Conservation (phyloP, 2,329 filamentous ascomycete species). For the Ciborinia camelliae region DNA sequence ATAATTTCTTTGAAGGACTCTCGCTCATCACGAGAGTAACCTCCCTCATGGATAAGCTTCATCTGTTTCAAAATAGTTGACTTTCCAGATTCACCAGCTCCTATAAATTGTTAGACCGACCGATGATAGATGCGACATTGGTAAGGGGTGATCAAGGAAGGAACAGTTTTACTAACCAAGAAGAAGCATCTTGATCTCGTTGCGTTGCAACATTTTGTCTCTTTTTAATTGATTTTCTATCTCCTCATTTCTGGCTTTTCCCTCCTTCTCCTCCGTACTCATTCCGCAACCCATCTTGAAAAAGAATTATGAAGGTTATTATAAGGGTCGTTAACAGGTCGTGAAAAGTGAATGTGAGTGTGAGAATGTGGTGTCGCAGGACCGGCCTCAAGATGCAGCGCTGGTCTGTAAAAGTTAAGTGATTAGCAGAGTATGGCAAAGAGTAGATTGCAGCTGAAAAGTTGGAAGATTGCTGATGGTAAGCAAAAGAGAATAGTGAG, state of each 20-base stretch:
- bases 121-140: neutral
- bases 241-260: constrained; percentile 99
- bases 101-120: constrained; percentile 23
- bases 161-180: constrained; percentile 65
- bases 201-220: constrained; percentile 97
- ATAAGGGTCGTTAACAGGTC: constrained; percentile 19
- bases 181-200: constrained; percentile 99
- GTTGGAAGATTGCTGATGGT: constrained; percentile 3
- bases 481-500: neutral
- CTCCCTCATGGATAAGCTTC: constrained; percentile 99
- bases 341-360: neutral
- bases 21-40: constrained; percentile 94
- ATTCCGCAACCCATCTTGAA: constrained; percentile 98
- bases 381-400: constrained; percentile 50
- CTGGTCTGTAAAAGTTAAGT: constrained; percentile 48
- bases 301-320: constrained; percentile 40
- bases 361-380: constrained; percentile 15
- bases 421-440: constrained; percentile 15
- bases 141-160: constrained; percentile 11
- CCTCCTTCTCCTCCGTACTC: constrained; percentile 99
- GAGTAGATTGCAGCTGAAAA: neutral
- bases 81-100: constrained; percentile 93
- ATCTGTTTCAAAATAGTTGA: constrained; percentile 95
- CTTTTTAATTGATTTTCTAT: constrained; percentile 99
- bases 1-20: constrained; percentile 94